A percentile compares a stretch with the other conserved stretches of the same genome.
phyloP scores from a whole-genome alignment of 441 rosid species.

The Metrosideros polymorpha region DNA sequence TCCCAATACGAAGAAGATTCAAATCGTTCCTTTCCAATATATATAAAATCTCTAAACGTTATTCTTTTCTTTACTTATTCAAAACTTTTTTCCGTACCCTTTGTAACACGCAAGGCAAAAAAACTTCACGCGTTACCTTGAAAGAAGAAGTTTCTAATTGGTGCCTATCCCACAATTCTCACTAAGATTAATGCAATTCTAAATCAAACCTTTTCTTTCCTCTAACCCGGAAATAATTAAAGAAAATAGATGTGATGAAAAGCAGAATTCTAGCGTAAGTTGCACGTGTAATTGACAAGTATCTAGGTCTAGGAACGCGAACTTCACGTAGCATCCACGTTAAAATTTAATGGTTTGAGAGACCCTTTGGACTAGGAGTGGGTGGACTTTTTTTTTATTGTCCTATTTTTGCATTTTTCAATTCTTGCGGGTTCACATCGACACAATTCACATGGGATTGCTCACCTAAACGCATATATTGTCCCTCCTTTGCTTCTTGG shows the following conservation, averaged over 20 bases:
- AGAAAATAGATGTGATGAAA: neutral
- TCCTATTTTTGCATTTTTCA: neutral
- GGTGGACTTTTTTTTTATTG: neutral
- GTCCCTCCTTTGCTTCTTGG: neutral
- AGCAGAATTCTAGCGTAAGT: neutral
- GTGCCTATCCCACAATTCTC: too few relatives aligned
- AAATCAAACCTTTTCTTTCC: neutral
- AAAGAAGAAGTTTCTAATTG: neutral
- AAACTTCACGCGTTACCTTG: neutral
- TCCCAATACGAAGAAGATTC: neutral
- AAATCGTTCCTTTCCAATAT: neutral
- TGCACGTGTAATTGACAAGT: neutral
- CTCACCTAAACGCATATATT: neutral
- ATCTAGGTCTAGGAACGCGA: neutral
- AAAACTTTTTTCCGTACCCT: neutral
- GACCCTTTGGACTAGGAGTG: neutral
- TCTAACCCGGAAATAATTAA: neutral
- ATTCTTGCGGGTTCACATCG: neutral
- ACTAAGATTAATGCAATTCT: too few relatives aligned
- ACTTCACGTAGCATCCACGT: neutral
- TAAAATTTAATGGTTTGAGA: neutral
- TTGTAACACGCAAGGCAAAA: neutral
- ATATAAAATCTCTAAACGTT: neutral
- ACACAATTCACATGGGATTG: neutral
- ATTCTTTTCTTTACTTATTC: neutral